A percentile compares a stretch with the other conserved stretches of the same genome.
Conservation (phyloP, 345 rosid genomes). For the Litchi chinensis region DNA sequence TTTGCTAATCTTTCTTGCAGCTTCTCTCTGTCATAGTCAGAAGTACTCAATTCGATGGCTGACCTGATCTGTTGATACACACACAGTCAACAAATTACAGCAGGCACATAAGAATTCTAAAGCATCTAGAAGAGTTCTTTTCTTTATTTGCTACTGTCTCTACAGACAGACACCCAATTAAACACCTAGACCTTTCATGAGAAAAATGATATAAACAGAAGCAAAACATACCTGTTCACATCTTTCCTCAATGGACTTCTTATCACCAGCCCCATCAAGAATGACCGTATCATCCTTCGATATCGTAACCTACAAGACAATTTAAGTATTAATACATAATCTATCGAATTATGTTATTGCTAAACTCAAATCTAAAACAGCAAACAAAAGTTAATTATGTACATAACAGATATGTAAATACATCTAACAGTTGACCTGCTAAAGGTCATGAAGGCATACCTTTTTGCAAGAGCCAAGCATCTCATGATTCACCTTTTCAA, state of each 20-base stretch:
- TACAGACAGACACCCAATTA: neutral
- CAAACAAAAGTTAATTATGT: neutral
- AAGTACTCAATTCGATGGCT: conserved; percentile 70
- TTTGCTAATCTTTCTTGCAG: conserved; percentile 94
- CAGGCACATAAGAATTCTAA: neutral
- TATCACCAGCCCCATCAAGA: conserved; percentile 98
- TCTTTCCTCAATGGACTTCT: conserved; percentile 82
- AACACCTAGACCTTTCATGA: too few relatives aligned
- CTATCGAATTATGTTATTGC: neutral
- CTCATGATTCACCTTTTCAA: conserved; percentile 79
- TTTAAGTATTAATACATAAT: neutral
- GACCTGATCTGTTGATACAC: conserved; percentile 61
- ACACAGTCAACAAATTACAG: neutral
- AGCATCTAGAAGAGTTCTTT: neutral
- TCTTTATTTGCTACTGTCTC: neutral
- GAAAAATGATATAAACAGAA: neutral
- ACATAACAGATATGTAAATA: neutral
- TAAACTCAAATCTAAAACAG: neutral
- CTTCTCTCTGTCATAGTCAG: conserved; percentile 94
- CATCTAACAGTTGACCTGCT: neutral
- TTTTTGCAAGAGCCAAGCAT: conserved; percentile 95
- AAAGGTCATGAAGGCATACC: conserved; percentile 37
- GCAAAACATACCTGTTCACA: conserved; percentile 70
- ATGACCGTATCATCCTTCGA: conserved; percentile 93
- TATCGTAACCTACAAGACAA: conserved; percentile 51